Conservation (phyloP, 2,329 filamentous ascomycete genomes). For the Diplodia mutila region DNA sequence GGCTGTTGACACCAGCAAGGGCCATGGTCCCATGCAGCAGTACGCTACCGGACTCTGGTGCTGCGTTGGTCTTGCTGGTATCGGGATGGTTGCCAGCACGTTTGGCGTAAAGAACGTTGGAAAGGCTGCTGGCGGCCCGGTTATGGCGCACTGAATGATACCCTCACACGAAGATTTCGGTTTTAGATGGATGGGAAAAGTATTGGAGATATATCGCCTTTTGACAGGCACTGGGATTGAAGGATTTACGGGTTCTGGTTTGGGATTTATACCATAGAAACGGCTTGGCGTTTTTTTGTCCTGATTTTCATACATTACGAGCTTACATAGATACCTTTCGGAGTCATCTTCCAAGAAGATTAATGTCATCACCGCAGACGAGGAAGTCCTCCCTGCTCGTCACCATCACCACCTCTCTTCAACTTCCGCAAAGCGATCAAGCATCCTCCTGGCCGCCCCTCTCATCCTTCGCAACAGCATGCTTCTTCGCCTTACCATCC, state of each 20-base stretch:
- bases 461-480: not conserved
- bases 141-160: constrained; percentile 20
- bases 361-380: not conserved
- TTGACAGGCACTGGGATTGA: not conserved
- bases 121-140: not conserved
- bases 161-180: not conserved
- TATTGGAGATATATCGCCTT: not conserved
- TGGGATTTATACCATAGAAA: not conserved
- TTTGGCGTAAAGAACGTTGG: constrained; percentile 31
- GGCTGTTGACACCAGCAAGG: constrained; percentile 44
- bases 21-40: constrained; percentile 38
- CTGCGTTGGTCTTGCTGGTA: constrained; percentile 45
- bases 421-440: not conserved
- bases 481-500: constrained; percentile 1
- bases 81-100: constrained; percentile 37
- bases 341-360: not conserved
- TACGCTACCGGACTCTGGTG: constrained; percentile 50
- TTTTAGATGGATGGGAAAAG: not conserved
- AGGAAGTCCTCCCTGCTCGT: not conserved
- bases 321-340: not conserved
- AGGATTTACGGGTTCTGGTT: not conserved
- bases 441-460: not conserved
- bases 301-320: not conserved
- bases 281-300: not conserved
- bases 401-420: too few relatives aligned